Evolutionary conservation across 1,284 basidiomycete genomes (phyloP), one percentile per base, ranked within the genome.

Genomic region (Amylostereum areolatum): DNA sequence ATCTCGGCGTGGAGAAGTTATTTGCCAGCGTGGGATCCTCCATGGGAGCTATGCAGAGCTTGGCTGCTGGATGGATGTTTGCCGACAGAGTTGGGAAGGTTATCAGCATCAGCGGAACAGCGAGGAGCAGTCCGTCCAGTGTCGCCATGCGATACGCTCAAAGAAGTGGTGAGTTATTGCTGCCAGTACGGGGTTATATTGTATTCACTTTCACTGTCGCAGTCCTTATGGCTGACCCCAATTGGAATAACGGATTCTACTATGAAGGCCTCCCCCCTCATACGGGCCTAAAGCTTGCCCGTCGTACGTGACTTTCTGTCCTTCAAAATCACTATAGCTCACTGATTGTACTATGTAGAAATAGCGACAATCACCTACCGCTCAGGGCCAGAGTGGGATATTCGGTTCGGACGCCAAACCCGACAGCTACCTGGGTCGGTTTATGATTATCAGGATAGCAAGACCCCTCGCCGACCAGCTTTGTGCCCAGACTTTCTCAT

Each of bases 361-460:
- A 98, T 99, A 57, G 97, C 97, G 4, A 99, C 97, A 0, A 97
- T 99, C 64, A 99, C 97, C 0, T 99, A 99, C 68, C 86, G 97
- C 28, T 98, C 95, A 6, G 97, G 97, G 1, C 96, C 97, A 4
- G 96, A 99, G 69, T 99, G 96, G 96, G 97, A 99, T 68, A 80
- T 90, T 61, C 84, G 97, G 9, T 99, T 99, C 62, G 94, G 92
- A 2, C 83, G 96, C 32, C 81, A 85, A 59, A 54, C 92, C 41
- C 74, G 83, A 35, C 51, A 65, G 44, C 55, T 70, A 10, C 69
- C 77, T 32, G 67, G 59, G 59, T 8, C 57, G 2, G 52, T 42
- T 53, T 18, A 18, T 18, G 18, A 18, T 18, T 18, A 18, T 18
- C 60, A 47, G 52, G 62, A 59, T 55, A 55, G 64, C 29, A 53